Percentiles rank a stretch among this genome's conserved stretches.
Evolutionary conservation across 306 rosid species (phyloP).

Genomic region (Corylus heterophylla): DNA sequence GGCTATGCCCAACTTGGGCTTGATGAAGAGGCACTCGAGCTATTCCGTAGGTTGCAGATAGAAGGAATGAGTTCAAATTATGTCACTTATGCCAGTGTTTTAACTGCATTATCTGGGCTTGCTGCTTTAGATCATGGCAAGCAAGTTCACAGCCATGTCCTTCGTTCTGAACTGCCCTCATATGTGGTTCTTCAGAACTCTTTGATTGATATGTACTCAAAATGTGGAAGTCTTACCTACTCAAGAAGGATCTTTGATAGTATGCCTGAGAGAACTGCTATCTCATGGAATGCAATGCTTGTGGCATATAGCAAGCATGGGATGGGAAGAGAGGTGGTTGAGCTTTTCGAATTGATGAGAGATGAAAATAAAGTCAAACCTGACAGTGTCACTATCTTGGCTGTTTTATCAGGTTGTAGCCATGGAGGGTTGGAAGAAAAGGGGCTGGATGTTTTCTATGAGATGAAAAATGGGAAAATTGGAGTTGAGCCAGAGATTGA

Average conservation of each 20-base stretch:
- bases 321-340: slow-evolving; percentile 74
- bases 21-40: slow-evolving; percentile 70
- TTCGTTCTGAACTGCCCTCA: slow-evolving; percentile 55
- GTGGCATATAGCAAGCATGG: slow-evolving; percentile 90
- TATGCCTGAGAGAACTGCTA: slow-evolving; percentile 68
- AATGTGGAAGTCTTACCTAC: slow-evolving; percentile 77
- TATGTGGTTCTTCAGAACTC: slow-evolving; percentile 84
- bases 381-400: slow-evolving; percentile 71
- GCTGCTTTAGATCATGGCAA: slow-evolving; percentile 85
- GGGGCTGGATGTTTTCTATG: slow-evolving; percentile 69
- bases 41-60: slow-evolving; percentile 60
- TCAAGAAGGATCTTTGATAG: slow-evolving; percentile 66
- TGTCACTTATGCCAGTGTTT: slow-evolving; percentile 76
- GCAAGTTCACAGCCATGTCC: slow-evolving; percentile 76
- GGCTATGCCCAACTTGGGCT: slow-evolving; percentile 87
- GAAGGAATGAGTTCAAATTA: slow-evolving; percentile 83
- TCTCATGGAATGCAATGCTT: slow-evolving; percentile 95
- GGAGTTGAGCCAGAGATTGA: slow-evolving; percentile 63
- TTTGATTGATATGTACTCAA: slow-evolving; percentile 88
- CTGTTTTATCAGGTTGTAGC: slow-evolving; percentile 88
- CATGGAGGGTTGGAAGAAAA: slow-evolving; percentile 76
- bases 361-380: slow-evolving; percentile 66
- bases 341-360: slow-evolving; percentile 69
- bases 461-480: slow-evolving; percentile 50
- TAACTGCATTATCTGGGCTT: slow-evolving; percentile 86